These are phyloP conservation scores for Scedosporium apiospermum DNA, from an alignment of 2,329 filamentous ascomycete genomes.

Conservation along the genomic window DNA sequence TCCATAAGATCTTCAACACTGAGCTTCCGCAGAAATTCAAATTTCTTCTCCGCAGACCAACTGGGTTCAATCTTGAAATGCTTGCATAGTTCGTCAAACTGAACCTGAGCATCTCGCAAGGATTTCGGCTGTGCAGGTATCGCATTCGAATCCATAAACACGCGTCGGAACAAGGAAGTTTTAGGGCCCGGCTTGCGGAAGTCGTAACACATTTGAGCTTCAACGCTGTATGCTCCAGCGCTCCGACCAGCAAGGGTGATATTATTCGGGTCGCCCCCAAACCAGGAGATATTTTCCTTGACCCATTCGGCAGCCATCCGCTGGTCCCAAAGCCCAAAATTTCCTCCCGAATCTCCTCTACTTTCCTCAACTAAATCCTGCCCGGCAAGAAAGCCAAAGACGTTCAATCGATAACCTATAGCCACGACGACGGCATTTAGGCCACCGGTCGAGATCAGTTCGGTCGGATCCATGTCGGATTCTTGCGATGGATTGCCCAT, in stretches of 20 bases:
- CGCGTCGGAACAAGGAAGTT: not conserved
- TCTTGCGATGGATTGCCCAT: constrained; percentile 33
- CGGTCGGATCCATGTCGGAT: constrained; percentile 19
- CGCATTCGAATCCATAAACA: too few species aligned
- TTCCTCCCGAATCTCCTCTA: constrained; percentile 15
- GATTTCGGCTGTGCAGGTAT: too few species aligned
- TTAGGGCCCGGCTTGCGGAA: constrained; percentile 15
- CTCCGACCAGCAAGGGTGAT: constrained; percentile 34
- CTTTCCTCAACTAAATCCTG: constrained; percentile 18
- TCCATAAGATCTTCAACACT: constrained; percentile 22
- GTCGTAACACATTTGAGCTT: constrained; percentile 29
- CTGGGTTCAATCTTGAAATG: too few species aligned
- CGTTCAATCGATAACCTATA: constrained; percentile 35
- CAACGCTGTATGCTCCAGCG: constrained; percentile 32
- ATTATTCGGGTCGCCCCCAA: constrained; percentile 34
- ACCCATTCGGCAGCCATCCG: constrained; percentile 41
- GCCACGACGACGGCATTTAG: constrained; percentile 31
- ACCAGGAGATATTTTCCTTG: constrained; percentile 42
- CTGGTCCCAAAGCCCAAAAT: constrained; percentile 38
- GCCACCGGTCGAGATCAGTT: constrained; percentile 25
- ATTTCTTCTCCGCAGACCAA: too few species aligned
- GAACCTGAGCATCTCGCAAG: too few species aligned
- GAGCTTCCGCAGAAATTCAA: constrained; percentile 17
- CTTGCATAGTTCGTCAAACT: too few species aligned
- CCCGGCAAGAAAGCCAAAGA: constrained; percentile 38